These are phyloP conservation scores for Phylloboletellus chloephorus DNA, from an alignment of 1,284 basidiomycete genomes.

Conservation along the genomic window DNA sequence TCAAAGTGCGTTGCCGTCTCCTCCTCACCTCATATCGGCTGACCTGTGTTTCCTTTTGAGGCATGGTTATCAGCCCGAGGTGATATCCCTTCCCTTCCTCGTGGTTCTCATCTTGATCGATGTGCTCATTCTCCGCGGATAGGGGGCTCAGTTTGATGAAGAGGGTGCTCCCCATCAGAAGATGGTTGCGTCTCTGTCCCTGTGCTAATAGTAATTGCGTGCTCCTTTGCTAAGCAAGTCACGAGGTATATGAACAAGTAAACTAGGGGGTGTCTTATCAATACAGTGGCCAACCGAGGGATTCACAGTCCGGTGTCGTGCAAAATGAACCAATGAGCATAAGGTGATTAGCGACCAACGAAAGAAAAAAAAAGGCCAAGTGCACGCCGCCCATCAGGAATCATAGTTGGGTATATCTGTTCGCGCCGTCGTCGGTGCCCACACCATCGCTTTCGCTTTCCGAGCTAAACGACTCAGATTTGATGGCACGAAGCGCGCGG, in stretches of 20 bases:
- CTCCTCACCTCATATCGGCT: slow-evolving; percentile 8
- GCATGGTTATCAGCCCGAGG: slow-evolving; percentile 66
- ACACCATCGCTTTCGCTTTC: slow-evolving; percentile 64
- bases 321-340: slow-evolving; percentile 22
- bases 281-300: slow-evolving; percentile 33
- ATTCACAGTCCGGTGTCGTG: slow-evolving; percentile 33
- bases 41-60: slow-evolving; percentile 35
- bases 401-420: slow-evolving; percentile 31
- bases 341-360: slow-evolving; percentile 10
- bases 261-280: slow-evolving; percentile 33
- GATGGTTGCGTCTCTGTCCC: slow-evolving; percentile 56
- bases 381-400: slow-evolving; percentile 8
- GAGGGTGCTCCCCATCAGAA: slow-evolving; percentile 76
- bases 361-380: slow-evolving; percentile 4
- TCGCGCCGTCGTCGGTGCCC: slow-evolving; percentile 42
- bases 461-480: slow-evolving; percentile 49
- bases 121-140: slow-evolving; percentile 17
- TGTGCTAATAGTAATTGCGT: slow-evolving; percentile 29
- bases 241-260: slow-evolving; percentile 33
- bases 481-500: slow-evolving; percentile 47
- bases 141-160: slow-evolving; percentile 76
- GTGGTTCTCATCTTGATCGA: slow-evolving; percentile 16
- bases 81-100: slow-evolving; percentile 17
- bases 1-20: slow-evolving; percentile 50
- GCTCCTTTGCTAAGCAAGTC: slow-evolving; percentile 15